A percentile compares a stretch with the other conserved stretches of the same genome.
These are phyloP conservation scores for Pyrus hybrid DNA, from an alignment of 331 rosid species.

Conservation along the genomic window DNA sequence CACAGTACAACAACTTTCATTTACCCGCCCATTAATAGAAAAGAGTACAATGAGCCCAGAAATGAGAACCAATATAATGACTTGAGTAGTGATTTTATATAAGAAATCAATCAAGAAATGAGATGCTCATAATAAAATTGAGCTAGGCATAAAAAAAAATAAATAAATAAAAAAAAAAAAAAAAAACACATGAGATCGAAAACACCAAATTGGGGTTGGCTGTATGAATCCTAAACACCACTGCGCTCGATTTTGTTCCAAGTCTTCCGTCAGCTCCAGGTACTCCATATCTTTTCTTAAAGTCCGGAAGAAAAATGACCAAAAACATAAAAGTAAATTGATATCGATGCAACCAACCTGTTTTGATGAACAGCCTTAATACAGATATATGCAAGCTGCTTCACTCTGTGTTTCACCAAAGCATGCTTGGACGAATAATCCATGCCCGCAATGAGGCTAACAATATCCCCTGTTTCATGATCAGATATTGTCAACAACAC, in stretches of 20 bases:
- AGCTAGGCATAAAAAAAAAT: not conserved
- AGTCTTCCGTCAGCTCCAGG: too few relatives aligned
- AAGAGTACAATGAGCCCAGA: not conserved
- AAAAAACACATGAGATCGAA: not conserved
- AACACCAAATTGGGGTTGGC: not conserved
- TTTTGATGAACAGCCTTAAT: constrained; percentile 71
- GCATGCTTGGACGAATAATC: constrained; percentile 53
- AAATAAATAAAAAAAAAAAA: too few relatives aligned
- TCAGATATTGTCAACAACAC: constrained; percentile 4
- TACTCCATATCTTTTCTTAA: too few relatives aligned
- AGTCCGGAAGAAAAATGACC: not conserved
- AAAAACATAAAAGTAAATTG: constrained; percentile 1
- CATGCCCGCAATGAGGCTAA: constrained; percentile 61
- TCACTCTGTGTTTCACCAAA: constrained; percentile 70
- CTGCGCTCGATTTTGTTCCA: too few relatives aligned
- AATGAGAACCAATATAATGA: not conserved
- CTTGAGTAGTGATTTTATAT: not conserved
- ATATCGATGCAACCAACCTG: constrained; percentile 45
- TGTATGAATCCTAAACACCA: too few relatives aligned
- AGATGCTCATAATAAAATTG: not conserved
- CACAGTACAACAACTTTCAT: not conserved
- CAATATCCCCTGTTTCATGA: constrained; percentile 54
- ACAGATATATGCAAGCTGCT: constrained; percentile 61
- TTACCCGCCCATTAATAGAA: not conserved
- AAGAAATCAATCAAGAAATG: not conserved